Evolutionary conservation across 768 basidiomycete species (phyloP), one percentile per base, ranked within the genome.

Genomic region (Pulveroboletus frians): DNA sequence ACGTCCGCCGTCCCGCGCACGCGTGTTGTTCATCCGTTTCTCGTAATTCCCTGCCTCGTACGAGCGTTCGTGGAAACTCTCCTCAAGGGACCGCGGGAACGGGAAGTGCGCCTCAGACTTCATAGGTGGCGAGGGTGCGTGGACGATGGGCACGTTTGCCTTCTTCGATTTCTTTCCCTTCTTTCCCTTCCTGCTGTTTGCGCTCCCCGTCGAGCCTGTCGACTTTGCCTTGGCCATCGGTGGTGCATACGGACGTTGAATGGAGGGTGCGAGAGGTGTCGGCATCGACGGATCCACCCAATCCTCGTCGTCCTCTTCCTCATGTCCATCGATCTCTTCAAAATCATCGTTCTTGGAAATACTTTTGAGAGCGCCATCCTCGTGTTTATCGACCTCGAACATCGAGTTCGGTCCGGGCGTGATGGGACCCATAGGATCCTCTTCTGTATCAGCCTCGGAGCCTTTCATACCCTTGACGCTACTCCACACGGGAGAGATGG

Each of bases 1-100:
- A 57, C 88, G 73, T 34, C 88, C 88, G 3, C 88, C 88, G 65
- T 90, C 85, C 49, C 86, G 74, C 41, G 83, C 88, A 36, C 84
- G 77, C 23, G 82, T 77, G 3, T 76, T 82, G 60, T 86, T 83
- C 85, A 89, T 86, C 69, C 84, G 73, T 50, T 60, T 69, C 51
- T 65, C 67, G 68, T 72, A 54, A 69, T 59, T 30, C 64, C 63
- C 59, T 20, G 34, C 30, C 49, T 64, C 59, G 34, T 62, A 51
- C 17, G 41, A 23, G 23, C 32, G 51, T 35, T 65, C 63, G 43
- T 63, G 53, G 63, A 70, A 46, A 65, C 73, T 58, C 64, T 67
- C 66, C 41, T 65, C 67, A 18, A 69, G 69, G 15, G 80, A 72
- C 35, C 79, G 76, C 31, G 85, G 85, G 68, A 87, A 87, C 32